These are phyloP conservation scores for Pythium biforme DNA, from an alignment of 352 stramenopile species.

Conservation along the genomic window DNA sequence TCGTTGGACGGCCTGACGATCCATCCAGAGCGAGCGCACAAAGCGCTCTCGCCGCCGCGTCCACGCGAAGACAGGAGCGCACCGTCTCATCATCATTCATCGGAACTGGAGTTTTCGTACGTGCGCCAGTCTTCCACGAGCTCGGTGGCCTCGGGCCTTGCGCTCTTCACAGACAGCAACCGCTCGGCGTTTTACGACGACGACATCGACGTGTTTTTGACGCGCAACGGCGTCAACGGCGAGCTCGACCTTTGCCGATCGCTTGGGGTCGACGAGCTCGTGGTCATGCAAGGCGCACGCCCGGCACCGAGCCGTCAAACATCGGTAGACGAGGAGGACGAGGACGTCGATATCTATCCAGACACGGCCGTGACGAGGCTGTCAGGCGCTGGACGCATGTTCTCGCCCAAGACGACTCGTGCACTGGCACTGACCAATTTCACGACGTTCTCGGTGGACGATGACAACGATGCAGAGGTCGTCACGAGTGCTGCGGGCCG, in stretches of 20 bases:
- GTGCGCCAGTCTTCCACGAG: not conserved
- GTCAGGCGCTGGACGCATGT: slow-evolving; percentile 1
- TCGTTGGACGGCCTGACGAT: not conserved
- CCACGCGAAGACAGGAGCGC: not conserved
- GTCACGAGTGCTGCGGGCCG: too few species aligned
- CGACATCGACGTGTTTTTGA: not conserved
- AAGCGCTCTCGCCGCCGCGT: not conserved
- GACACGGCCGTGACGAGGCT: slow-evolving; percentile 1
- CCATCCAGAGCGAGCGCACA: not conserved
- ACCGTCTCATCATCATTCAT: not conserved
- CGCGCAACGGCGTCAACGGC: not conserved
- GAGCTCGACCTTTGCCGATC: not conserved
- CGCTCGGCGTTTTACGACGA: not conserved
- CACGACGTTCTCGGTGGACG: not conserved
- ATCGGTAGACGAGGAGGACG: not conserved
- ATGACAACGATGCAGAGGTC: too few species aligned
- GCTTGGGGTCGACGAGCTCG: slow-evolving; percentile 4
- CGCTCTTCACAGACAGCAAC: not conserved
- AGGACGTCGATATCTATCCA: slow-evolving; percentile 13
- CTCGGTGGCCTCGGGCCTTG: not conserved
- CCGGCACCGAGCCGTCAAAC: too few species aligned
- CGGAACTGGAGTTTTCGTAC: not conserved
- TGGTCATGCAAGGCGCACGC: not conserved
- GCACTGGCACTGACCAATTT: not conserved
- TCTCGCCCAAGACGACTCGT: slow-evolving; percentile 4